Percentiles rank a stretch among this genome's conserved stretches.
These are phyloP conservation scores for Umbelopsis sp. DNA, from an alignment of 192 early-diverging fungal species.

Conservation along the genomic window DNA sequence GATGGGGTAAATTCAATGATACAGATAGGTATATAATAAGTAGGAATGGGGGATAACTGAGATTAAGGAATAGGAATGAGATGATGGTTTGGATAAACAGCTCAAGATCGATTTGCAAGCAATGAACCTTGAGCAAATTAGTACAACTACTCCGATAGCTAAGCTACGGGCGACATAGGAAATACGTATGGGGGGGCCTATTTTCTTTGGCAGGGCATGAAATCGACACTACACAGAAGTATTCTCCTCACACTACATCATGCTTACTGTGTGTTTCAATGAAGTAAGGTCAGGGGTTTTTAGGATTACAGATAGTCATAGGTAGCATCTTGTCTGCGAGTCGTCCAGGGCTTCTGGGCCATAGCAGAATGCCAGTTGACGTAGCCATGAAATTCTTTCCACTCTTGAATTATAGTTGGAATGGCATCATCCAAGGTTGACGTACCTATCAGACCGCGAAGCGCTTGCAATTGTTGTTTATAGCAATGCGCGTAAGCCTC, in stretches of 20 bases:
- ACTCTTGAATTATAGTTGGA: constrained; percentile 12
- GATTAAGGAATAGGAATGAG: no score
- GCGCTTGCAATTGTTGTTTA: background rate
- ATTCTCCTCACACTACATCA: background rate
- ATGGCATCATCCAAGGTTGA: background rate
- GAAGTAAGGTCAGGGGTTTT: background rate
- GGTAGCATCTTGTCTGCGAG: constrained; percentile 3
- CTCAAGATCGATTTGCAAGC: no score
- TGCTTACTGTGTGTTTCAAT: background rate
- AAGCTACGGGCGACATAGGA: background rate
- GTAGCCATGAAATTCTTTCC: constrained; percentile 27
- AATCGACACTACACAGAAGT: background rate
- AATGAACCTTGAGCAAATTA: no score
- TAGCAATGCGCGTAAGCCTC: constrained; percentile 5
- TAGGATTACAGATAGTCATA: background rate
- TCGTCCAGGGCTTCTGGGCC: constrained; percentile 34
- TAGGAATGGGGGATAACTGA: no score
- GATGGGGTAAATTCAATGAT: no score
- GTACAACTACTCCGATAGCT: no score
- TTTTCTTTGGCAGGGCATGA: no score
- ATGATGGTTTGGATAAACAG: no score
- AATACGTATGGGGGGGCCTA: no score
- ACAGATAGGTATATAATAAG: no score
- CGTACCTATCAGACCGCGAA: background rate
- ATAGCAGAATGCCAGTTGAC: constrained; percentile 36